Evolutionary conservation across 1,139 yeast genomes (phyloP), one percentile per base, ranked within the genome.

Genomic region (Pichia sp.): DNA sequence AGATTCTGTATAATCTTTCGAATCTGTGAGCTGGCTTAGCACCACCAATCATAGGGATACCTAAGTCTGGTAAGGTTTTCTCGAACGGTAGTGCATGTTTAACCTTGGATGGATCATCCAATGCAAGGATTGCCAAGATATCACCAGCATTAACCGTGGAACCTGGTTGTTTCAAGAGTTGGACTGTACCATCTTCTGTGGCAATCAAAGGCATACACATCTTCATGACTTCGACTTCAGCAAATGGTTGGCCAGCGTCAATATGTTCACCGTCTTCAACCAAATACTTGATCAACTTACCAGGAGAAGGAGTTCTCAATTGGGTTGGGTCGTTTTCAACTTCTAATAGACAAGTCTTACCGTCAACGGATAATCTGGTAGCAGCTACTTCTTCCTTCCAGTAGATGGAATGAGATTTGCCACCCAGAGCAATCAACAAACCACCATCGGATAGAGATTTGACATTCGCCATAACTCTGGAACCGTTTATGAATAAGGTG

Each of bases 141-240:
- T 93, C 99, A 73, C 99, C 99, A 50, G 98, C 97, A 66, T 83
- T 83, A 58, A 93, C 87, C 44, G 96, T 90, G 10, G 97, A 86
- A 57, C 99, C 99, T n/a, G 99, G 98, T 73, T 95, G 99, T 73
- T 93, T 92, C 68, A 93, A 83, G 53, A 91, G 78, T 75, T 93
- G 97, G 52, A 92, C 91, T 58, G 82, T 77, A 78, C 99, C 99
- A 67, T 88, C 86, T 72, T 92, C 99, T 71, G 84, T 90, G 38
- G 97, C 93, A 67, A 90, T 77, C 67, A 92, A 78, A 52, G 95
- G 95, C 95, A 88, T 88, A 71, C 88, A 87, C 98, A 92, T 92
- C 75, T 93, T 93, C 99, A 93, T 93, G 63, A 93, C 99, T 76
- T 93, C 99, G 57, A 93, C 97, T 75, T 93, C 99, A 48, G 99